Percentiles rank a stretch among this genome's conserved stretches.
Conservation (phyloP, 129 eudicot genomes). For the Dittrichia graveolens region DNA sequence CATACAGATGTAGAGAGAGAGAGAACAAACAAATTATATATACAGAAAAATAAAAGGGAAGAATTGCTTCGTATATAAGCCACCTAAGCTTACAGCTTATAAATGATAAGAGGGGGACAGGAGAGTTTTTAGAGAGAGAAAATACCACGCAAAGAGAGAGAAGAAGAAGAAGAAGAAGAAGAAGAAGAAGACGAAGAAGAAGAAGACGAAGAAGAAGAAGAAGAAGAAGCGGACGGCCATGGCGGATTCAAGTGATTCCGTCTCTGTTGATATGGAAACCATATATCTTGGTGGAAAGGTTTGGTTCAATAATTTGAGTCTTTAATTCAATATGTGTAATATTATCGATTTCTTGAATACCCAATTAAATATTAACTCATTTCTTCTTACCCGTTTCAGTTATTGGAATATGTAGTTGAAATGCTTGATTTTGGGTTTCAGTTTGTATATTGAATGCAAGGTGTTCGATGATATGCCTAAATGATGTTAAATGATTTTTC, state of each 20-base stretch:
- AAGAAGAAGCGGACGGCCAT: constrained; percentile 50
- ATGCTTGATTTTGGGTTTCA: background rate
- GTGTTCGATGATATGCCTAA: constrained; percentile 39
- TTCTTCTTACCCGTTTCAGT: constrained; percentile 12
- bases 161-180: constrained; percentile 18
- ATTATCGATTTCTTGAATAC: background rate
- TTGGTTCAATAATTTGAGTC: background rate
- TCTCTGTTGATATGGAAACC: constrained; percentile 86
- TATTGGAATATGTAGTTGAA: background rate
- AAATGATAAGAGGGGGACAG: constrained; percentile 32
- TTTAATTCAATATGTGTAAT: constrained; percentile 2
- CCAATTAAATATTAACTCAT: background rate
- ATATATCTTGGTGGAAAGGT: constrained; percentile 97
- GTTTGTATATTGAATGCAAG: constrained; percentile 20
- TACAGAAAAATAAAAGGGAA: constrained; percentile 31
- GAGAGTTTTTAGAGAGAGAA: constrained; percentile 35
- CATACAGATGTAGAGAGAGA: constrained; percentile 33
- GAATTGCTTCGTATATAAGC: constrained; percentile 81
- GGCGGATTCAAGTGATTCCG: constrained; percentile 79
- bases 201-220: constrained; percentile 18
- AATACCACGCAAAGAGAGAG: constrained; percentile 14
- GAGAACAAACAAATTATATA: background rate
- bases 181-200: constrained; percentile 32
- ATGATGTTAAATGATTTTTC: background rate
- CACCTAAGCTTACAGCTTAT: constrained; percentile 48